A percentile compares a stretch with the other conserved stretches of the same genome.
Conservation (phyloP, 176 grass and related monocot genomes). For the Echinochloa phyllopogon region DNA sequence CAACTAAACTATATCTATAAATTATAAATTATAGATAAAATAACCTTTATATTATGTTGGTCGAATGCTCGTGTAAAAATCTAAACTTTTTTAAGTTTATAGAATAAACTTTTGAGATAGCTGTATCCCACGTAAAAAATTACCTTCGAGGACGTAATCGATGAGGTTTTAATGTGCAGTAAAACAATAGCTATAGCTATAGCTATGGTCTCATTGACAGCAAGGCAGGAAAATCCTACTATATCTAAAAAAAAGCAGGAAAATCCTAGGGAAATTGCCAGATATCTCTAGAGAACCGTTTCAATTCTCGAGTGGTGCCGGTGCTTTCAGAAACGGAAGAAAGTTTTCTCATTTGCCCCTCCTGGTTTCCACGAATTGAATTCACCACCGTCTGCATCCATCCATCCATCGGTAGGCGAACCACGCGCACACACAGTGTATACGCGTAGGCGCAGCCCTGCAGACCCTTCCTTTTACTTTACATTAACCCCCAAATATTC, state of each 20-base stretch:
- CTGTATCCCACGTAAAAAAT: not conserved
- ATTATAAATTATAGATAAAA: too few species aligned
- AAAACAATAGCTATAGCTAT: not conserved
- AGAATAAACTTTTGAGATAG: too few species aligned
- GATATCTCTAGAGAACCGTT: not conserved
- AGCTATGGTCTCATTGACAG: not conserved
- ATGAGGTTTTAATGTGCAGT: not conserved
- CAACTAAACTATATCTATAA: too few species aligned
- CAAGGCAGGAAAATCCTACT: too few species aligned
- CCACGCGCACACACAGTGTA: slow-evolving; percentile 4
- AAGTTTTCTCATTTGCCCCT: not conserved
- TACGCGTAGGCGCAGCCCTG: not conserved
- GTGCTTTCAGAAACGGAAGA: not conserved
- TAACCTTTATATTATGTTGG: too few species aligned
- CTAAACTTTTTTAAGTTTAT: too few species aligned
- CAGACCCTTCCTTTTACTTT: slow-evolving; percentile 51
- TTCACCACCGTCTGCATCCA: not conserved
- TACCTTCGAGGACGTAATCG: not conserved
- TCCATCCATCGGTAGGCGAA: slow-evolving; percentile 29
- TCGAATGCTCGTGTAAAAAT: too few species aligned
- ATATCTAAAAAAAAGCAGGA: too few species aligned
- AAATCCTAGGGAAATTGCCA: not conserved
- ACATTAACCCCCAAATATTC: slow-evolving; percentile 67
- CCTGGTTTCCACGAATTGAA: not conserved
- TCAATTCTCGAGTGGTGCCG: not conserved